Evolutionary conservation across 1,284 basidiomycete species (phyloP), one percentile per base, ranked within the genome.

Genomic region (Irpex lacteus): DNA sequence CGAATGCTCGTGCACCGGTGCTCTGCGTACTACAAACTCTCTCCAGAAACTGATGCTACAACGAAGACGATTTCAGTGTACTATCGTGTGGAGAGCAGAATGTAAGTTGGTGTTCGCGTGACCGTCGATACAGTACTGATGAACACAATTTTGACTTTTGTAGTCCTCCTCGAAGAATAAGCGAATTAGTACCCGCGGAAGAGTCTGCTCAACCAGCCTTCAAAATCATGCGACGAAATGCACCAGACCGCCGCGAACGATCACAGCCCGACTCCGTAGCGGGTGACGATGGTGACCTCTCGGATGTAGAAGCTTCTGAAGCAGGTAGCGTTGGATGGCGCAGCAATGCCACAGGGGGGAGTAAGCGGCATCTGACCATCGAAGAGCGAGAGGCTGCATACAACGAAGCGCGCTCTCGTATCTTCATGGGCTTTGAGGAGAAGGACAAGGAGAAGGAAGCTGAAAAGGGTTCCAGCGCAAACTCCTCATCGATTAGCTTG

Each of bases 371-470:
- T 40, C 84, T 85, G 77, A 92, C 91, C 2, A 88, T 94, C 49
- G 88, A 89, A 69, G 87, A 93, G 73, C 87, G 92, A 56, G 90
- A 91, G 71, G 92, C 90, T 1, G 92, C 90, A 11, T 94, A 94
- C 70, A 89, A 91, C 62, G 86, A 91, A 74, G 92, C 92, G 36
- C 86, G 92, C 53, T 87, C 86, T 44, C 84, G 92, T 62, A 94
- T 94, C 68, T 94, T 94, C 77, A 88, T 89, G 84, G 86, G 77
- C 65, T 91, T 92, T 69, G 83, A 91, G 71, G 90, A 90, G 70
- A 90, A 90, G 71, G 86, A 87, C 65, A 86, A 86, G 73, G 90
- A 89, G 60, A 88, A 86, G 69, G 88, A 89, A 67, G 81, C 86
- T 76, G 53, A 26, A 26, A 56, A 56, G 54, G 54, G 21, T 8